A percentile compares a stretch with the other conserved stretches of the same genome.
Conservation (phyloP, 2,329 filamentous ascomycete species). For the Delphinella strobiligena region DNA sequence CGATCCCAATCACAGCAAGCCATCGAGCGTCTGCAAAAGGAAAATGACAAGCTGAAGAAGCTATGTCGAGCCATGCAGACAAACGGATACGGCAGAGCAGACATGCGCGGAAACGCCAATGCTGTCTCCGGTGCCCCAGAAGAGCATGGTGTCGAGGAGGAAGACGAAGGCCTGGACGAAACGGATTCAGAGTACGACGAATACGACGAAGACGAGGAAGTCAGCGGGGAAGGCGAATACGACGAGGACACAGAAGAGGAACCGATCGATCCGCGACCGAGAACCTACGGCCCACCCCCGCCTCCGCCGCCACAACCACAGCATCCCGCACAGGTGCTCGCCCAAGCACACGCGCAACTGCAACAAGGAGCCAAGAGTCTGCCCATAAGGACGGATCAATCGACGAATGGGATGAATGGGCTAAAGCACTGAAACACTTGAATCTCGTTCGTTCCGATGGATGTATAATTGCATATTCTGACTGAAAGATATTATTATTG, state of each 20-base stretch:
- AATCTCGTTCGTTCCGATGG: slow-evolving; percentile 6
- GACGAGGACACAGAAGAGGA: slow-evolving; percentile 51
- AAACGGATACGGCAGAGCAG: slow-evolving; percentile 58
- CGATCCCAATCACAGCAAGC: slow-evolving; percentile 64
- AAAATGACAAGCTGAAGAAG: slow-evolving; percentile 82
- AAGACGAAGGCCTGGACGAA: slow-evolving; percentile 38
- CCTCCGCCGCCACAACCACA: slow-evolving; percentile 36
- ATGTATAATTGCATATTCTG: slow-evolving; percentile 5
- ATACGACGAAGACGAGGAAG: slow-evolving; percentile 43
- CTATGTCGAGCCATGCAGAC: slow-evolving; percentile 95
- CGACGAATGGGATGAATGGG: slow-evolving; percentile 17
- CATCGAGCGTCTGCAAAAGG: slow-evolving; percentile 67
- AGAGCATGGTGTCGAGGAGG: slow-evolving; percentile 16
- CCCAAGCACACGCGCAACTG: slow-evolving; percentile 2
- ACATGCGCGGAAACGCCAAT: slow-evolving; percentile 12
- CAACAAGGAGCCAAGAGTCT: neutral
- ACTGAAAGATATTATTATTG: neutral
- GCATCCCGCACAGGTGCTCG: slow-evolving; percentile 14
- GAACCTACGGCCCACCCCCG: slow-evolving; percentile 33
- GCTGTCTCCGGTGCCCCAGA: slow-evolving; percentile 10
- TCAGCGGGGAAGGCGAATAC: slow-evolving; percentile 52
- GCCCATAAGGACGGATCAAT: slow-evolving; percentile 4
- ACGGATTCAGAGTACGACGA: slow-evolving; percentile 54
- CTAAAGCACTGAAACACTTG: slow-evolving; percentile 13
- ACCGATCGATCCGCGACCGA: slow-evolving; percentile 16